phyloP scores from a whole-genome alignment of 768 basidiomycete species.

The Trametes sanguinea region DNA sequence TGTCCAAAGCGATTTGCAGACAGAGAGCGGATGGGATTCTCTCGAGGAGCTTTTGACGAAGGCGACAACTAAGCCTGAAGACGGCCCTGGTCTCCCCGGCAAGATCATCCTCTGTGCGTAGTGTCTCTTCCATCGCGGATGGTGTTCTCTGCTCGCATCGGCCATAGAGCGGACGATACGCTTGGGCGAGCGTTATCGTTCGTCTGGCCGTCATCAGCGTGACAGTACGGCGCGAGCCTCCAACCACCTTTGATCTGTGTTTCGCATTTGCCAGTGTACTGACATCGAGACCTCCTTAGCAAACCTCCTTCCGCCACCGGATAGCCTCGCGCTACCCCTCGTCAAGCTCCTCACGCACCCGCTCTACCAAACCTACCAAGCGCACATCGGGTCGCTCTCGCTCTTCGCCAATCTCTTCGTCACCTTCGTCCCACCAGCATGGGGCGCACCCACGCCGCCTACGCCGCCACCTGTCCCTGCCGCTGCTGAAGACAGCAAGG shows the following conservation, averaged over 20 bases:
- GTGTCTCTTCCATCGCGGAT: background rate
- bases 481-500: slow-evolving; percentile 32
- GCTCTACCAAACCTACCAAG: slow-evolving; percentile 70
- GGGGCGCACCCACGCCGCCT: slow-evolving; percentile 58
- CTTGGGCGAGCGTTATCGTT: no score
- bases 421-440: slow-evolving; percentile 76
- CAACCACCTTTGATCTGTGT: background rate
- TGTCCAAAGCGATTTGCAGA: slow-evolving; percentile 54
- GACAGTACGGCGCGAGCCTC: background rate
- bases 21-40: slow-evolving; percentile 57
- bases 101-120: slow-evolving; percentile 67
- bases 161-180: no score
- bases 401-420: slow-evolving; percentile 70
- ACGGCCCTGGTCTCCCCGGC: slow-evolving; percentile 23
- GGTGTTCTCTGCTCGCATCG: background rate
- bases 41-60: slow-evolving; percentile 75
- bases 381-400: slow-evolving; percentile 70
- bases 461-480: slow-evolving; percentile 36
- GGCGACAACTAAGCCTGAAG: slow-evolving; percentile 43
- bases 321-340: slow-evolving; percentile 68
- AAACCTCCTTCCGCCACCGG: slow-evolving; percentile 79
- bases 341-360: slow-evolving; percentile 81
- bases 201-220: no score
- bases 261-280: slow-evolving; percentile 18
- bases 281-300: slow-evolving; percentile 42